Base-by-base conservation (phyloP, 2,329 filamentous ascomycete genomes). In the Ustilaginoidea virens region DNA sequence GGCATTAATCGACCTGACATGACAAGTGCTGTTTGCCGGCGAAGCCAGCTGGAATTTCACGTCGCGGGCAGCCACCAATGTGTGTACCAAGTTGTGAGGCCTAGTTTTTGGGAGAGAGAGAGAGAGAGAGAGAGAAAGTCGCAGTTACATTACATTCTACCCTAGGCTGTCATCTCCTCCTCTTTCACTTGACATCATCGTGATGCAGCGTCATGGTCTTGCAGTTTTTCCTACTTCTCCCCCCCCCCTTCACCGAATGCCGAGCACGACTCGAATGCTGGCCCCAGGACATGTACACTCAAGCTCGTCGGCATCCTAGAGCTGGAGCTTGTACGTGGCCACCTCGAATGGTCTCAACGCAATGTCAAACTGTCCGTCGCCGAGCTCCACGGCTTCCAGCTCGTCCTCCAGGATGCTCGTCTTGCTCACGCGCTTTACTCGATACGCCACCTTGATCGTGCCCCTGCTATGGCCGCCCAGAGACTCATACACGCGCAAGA, bases 371-470 rank as follows among this genome's bases (percentile, higher is more conserved):
- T 57, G 36, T 58, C 63, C 36, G 21, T 56, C 46, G 10, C 52
- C 27, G 24, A 76, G 36, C 30, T 63, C 50, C 33, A 83, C 43
- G 46, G 74, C 71, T 38, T 82, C 75, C 31, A 74, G 53, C 43
- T 92, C 80, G 51, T 98, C 90, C 51, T 98, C 90, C 18, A 98
- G 58, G 36, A 92, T 51, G 54, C 93, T 96, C 23, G 74, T 76
- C 65, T 83, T 93, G 56, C 66, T 77, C 18, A 80, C 83, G 42
- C 70, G 74, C 59, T 75, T 77, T 17, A 94, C 72, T 16, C 73
- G 60, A 51, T 87, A 68, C 7, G 56, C 64, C 27, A 78, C 78
- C 25, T 63, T 56, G 43, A 94, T 71, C 1, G 61, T 70, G 2
- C 79, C 86, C 36, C 74, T 71, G 36, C 73, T 74, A 44, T 72